Evolutionary conservation across 768 basidiomycete species (phyloP), one percentile per base, ranked within the genome.

Genomic region (Aureoboletus auriporus): DNA sequence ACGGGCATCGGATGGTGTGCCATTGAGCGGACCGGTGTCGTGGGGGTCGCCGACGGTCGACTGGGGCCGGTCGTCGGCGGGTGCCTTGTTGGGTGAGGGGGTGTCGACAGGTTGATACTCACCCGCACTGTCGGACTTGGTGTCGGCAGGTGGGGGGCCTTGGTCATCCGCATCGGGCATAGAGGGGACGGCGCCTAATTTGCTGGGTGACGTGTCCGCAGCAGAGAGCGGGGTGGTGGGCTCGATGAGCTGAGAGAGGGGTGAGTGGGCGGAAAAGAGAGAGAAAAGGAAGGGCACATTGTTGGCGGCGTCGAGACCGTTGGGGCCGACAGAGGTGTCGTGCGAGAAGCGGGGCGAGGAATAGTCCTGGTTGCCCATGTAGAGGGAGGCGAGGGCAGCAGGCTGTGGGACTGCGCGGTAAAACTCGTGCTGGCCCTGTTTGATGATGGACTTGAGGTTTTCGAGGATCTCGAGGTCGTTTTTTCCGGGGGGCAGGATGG

Each of bases 391-490:
- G 34, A 90, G 78, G 42, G 75, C 76, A 13, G 72, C 73, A 27
- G 86, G 88, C 50, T 81, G 76, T 23, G 88, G 85, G 39, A 78
- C 61, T 27, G 86, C 78, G 20, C 78, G 77, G 63, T 79, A 90
- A 56, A 81, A 72, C 47, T 85, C 79, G 65, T 90, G 87, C 60
- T 90, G 86, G 42, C 78, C 79, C 29, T 72, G 75, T 60, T 82
- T 84, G 66, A 90, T 89, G 47, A 77, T 70, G 20, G 79, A 70
- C 65, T 90, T 89, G 64, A 90, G 80, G 47, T 80, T 80, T 67
- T 89, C 80, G 50, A 90, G 75, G 29, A 83, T 75, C 62, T 88
- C 84, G 52, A 89, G 76, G 68, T 89, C 88, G 60, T 72, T 75
- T 57, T 79, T 73, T 8, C 82, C 84, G 17, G 77, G 73, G 3